These are phyloP conservation scores for Avena eriantha DNA, from an alignment of 176 grass and related monocot genomes.

Conservation along the genomic window DNA sequence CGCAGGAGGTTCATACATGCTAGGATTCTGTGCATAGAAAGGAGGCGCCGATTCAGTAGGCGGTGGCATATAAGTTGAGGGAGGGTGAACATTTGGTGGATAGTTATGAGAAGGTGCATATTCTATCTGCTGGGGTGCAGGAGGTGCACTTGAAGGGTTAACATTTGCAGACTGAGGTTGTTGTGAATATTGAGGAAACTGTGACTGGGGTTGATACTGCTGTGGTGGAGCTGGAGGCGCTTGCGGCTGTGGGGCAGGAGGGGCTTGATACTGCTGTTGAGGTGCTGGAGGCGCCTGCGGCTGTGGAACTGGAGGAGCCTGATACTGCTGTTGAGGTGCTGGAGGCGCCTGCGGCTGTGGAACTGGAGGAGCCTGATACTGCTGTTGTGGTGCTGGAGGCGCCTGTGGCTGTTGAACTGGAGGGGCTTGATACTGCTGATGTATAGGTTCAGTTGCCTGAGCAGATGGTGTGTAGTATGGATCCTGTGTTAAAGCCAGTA, in stretches of 20 bases:
- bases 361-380: constrained; percentile 55
- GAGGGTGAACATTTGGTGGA: constrained; percentile 53
- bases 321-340: constrained; percentile 54
- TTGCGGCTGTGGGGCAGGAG: constrained; percentile 50
- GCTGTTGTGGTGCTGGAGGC: constrained; percentile 53
- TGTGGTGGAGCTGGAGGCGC: constrained; percentile 48
- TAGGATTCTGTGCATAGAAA: constrained; percentile 66
- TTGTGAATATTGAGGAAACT: constrained; percentile 65
- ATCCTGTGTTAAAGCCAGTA: constrained; percentile 49
- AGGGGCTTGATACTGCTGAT: constrained; percentile 67
- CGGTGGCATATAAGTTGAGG: constrained; percentile 63
- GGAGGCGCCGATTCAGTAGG: constrained; percentile 61
- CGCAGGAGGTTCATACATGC: constrained; percentile 61
- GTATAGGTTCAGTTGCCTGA: constrained; percentile 56
- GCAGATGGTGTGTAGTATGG: constrained; percentile 53
- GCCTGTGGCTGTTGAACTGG: constrained; percentile 52
- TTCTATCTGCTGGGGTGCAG: constrained; percentile 57
- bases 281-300: constrained; percentile 42
- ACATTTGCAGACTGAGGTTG: constrained; percentile 41
- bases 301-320: constrained; percentile 53
- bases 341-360: constrained; percentile 53
- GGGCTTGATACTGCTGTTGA: constrained; percentile 63
- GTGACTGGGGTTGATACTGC: constrained; percentile 56
- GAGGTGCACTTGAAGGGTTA: constrained; percentile 50
- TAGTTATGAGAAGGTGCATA: constrained; percentile 67